phyloP scores from a whole-genome alignment of 164 flowering plant genomes.

The Tinospora cordifolia region DNA sequence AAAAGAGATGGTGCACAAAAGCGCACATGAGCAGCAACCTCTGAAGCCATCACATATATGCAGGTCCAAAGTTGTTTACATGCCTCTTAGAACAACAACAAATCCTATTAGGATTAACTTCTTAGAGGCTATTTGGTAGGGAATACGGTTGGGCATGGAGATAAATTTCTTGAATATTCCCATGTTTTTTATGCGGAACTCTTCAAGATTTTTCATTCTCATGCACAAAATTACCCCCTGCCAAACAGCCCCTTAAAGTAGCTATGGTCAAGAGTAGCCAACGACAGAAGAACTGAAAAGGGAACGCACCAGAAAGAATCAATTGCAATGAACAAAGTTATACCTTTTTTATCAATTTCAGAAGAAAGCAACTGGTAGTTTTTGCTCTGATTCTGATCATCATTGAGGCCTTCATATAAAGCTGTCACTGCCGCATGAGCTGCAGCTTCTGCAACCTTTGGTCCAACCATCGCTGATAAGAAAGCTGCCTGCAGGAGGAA shows the following conservation, averaged over 20 bases:
- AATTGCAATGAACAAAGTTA: not conserved
- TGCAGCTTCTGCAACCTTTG: constrained; percentile 71
- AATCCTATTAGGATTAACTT: too few relatives aligned
- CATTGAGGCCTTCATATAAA: constrained; percentile 33
- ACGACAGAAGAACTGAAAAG: not conserved
- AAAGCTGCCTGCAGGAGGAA: constrained; percentile 68
- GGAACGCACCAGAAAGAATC: not conserved
- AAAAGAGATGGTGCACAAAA: too few relatives aligned
- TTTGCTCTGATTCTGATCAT: constrained; percentile 13
- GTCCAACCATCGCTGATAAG: constrained; percentile 77
- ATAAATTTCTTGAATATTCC: too few relatives aligned
- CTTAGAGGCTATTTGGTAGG: too few relatives aligned
- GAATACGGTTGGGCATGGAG: too few relatives aligned
- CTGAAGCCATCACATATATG: too few relatives aligned
- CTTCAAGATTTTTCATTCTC: not conserved
- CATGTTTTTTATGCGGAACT: not conserved
- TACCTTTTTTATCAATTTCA: constrained; percentile 37
- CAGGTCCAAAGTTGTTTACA: too few relatives aligned
- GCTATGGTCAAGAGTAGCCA: not conserved
- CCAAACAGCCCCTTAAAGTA: not conserved
- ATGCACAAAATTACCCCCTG: not conserved
- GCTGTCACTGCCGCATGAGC: constrained; percentile 75
- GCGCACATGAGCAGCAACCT: too few relatives aligned
- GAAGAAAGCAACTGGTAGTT: constrained; percentile 16
- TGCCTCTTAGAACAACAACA: too few relatives aligned